phyloP scores from a whole-genome alignment of 352 stramenopile genomes.

The Pythium rishiriense region DNA sequence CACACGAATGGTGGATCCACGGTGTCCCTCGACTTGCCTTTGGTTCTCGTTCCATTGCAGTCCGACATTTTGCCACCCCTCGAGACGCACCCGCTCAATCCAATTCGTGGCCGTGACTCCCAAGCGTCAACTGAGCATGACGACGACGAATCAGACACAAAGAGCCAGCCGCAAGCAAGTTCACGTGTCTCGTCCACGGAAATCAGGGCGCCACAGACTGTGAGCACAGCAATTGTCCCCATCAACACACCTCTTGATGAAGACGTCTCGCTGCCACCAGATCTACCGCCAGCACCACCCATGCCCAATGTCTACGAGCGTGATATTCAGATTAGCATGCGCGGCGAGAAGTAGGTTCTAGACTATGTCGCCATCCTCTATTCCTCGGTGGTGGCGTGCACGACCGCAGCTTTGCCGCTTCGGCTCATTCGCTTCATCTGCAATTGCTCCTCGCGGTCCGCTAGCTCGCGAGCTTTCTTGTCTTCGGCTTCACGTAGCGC shows the following conservation, averaged over 20 bases:
- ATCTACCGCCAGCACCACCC: background rate
- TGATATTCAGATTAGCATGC: background rate
- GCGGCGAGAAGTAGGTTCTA: background rate
- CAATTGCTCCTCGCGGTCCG: background rate
- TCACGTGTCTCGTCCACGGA: background rate
- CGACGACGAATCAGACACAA: background rate
- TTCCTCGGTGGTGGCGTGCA: background rate
- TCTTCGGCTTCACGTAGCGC: background rate
- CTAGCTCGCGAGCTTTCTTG: background rate
- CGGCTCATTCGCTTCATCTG: background rate
- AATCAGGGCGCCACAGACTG: background rate
- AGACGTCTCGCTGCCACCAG: background rate
- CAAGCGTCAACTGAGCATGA: background rate
- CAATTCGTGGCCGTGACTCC: background rate
- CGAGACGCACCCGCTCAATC: background rate
- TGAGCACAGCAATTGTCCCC: background rate
- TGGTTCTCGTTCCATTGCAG: background rate
- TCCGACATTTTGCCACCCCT: slow-evolving; percentile 7
- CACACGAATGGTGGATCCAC: slow-evolving; percentile 13
- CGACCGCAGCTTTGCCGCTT: background rate
- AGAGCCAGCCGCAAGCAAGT: background rate
- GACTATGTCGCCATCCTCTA: background rate
- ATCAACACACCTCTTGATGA: background rate
- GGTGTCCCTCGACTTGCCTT: slow-evolving; percentile 10
- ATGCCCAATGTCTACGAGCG: background rate